These are phyloP conservation scores for Curvularia sp. DNA, from an alignment of 2,329 filamentous ascomycete genomes.

Conservation along the genomic window DNA sequence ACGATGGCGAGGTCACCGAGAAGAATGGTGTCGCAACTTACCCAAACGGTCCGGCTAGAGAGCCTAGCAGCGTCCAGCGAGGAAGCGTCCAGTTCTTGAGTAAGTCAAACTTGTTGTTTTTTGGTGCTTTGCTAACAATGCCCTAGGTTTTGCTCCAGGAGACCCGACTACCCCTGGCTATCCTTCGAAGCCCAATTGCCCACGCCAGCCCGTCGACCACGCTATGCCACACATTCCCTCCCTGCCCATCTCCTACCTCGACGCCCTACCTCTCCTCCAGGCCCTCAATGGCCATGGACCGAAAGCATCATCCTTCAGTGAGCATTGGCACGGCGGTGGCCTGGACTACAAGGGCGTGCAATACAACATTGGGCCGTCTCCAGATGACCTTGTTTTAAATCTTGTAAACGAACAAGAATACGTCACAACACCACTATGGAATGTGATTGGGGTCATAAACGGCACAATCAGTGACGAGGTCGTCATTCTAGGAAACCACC, in stretches of 20 bases:
- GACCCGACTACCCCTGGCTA: conserved; percentile 95
- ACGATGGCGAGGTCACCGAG: conserved; percentile 83
- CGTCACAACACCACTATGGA: conserved; percentile 61
- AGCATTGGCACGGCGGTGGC: conserved; percentile 75
- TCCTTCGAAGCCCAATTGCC: conserved; percentile 87
- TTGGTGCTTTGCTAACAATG: conserved; percentile 18
- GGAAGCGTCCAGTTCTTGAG: conserved; percentile 75
- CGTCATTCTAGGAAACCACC: conserved; percentile 88
- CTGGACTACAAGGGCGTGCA: conserved; percentile 80
- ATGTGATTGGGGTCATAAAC: conserved; percentile 92
- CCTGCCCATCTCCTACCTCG: conserved; percentile 85
- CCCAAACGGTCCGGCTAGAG: conserved; percentile 83
- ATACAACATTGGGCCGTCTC: conserved; percentile 85
- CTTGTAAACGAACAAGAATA: conserved; percentile 60
- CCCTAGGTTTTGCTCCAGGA: conserved; percentile 64
- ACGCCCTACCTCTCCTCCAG: conserved; percentile 86
- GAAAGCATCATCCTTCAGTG: conserved; percentile 74
- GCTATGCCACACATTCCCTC: conserved; percentile 87
- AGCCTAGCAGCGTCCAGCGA: conserved; percentile 88
- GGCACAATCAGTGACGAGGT: conserved; percentile 86
- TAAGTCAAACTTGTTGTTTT: conserved; percentile 32
- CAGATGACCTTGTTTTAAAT: conserved; percentile 66
- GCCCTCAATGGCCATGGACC: conserved; percentile 90
- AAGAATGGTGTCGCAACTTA: conserved; percentile 81
- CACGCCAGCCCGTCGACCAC: conserved; percentile 72